Evolutionary conservation across 345 rosid species (phyloP), one percentile per base, ranked within the genome.

Genomic region (Hypericum androsaemum): DNA sequence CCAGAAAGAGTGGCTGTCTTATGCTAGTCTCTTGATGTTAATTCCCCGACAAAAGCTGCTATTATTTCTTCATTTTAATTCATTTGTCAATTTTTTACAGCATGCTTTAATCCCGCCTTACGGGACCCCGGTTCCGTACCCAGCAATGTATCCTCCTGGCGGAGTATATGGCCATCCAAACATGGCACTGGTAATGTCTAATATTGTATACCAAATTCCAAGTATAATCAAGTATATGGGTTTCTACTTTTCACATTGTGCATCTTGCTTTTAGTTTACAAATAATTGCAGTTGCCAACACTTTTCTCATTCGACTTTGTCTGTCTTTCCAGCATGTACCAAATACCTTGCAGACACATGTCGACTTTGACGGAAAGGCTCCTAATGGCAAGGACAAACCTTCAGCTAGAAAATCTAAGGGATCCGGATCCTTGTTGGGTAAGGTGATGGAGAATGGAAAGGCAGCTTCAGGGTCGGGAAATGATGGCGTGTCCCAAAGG

Each of bases 121-220:
- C 47, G 98, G 96, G 42, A 83, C 96, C 7, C 94, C 89, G n/a
- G 90, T 92, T 61, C 97, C 99, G 22, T 94, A 94, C 47, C 85
- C 90, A 32, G 80, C 92, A 49, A 75, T 94, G 49, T 94, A 88
- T 75, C 94, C 99, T 56, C 81, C 89, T 0, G 97, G 90, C 6
- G 86, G 88, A 47, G 80, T 89, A 16, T 94, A 94, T 69, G 87
- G 89, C 13, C 97, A 88, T 79, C 88, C 94, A 51, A 75, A 62
- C 66, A 80, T 94, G 80, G 68, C 90, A 50, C 66, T 39, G 81
- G 99, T 94, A 83, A 59, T 45, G 15, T 16, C 35, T 16, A 36
- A 48, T 60, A 40, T 22, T 35, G 14, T 40, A 12, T 22, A 22
- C 37, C 52, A 0, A 8, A 39, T 17, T 55, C 16, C 41, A 36